Base-by-base conservation (phyloP, 495 filamentous ascomycete species). In the Cercophora sp. region DNA sequence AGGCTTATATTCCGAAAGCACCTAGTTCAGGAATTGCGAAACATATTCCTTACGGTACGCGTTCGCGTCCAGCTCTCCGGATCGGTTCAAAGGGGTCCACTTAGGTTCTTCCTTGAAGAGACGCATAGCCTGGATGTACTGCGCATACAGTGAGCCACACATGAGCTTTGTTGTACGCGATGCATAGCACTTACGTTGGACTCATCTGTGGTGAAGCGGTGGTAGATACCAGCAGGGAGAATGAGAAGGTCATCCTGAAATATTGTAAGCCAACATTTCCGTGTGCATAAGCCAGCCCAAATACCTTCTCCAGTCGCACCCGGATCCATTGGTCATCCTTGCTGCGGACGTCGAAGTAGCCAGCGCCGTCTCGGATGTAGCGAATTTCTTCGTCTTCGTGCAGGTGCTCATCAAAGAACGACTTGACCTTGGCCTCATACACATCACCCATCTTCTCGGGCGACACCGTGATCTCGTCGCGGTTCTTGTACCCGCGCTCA, bases 371-470 rank as follows among this genome's bases (percentile, higher is more conserved):
- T 24, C 90, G 75, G 59, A 98, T 88, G 63, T 96, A 98, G n/a
- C 93, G 79, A 53, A 98, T 98, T 81, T 98, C 93, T 76, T 98
- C 93, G 64, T 97, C 94, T 74, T 98, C 93, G 60, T 98, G 93
- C 59, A 97, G 70, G 69, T 98, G 93, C 77, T 98, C 93, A 37
- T 85, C 66, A 75, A 97, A 97, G 75, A 98, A 98, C 52, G 66
- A 81, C 72, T 87, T 89, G 54, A 98, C 88, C 64, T 97, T 96
- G 54, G 84, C 80, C 72, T 98, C 93, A 71, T 91, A 92, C 24
- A 80, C 70, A 35, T 78, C 85, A 46, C 92, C 91, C 89, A 97
- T 91, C 50, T 81, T 85, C 54, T 80, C 79, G 0, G 90, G 91
- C 18, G 89, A 92, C n/a, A 97, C 86, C 55, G 78, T 85, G 64